These are phyloP conservation scores for Tilletia indica DNA, from an alignment of 1,284 basidiomycete species.

Conservation along the genomic window DNA sequence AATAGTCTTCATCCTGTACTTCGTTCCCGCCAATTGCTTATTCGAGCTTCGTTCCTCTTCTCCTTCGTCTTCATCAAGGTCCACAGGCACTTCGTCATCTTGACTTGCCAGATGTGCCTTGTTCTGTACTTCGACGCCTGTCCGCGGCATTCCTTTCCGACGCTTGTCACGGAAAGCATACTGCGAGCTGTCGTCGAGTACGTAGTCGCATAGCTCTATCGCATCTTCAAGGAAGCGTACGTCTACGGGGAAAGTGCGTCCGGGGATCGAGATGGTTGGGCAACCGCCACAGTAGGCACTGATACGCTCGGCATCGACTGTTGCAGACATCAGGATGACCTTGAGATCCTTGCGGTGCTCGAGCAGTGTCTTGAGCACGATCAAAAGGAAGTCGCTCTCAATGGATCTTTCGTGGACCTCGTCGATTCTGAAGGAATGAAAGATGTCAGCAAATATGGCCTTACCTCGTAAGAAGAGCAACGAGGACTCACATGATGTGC, in stretches of 20 bases:
- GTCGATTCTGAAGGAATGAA: slow-evolving; percentile 76
- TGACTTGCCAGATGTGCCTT: slow-evolving; percentile 27
- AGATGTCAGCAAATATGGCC: background rate
- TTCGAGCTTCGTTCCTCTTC: slow-evolving; percentile 29
- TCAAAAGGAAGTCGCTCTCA: slow-evolving; percentile 94
- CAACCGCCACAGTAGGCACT: slow-evolving; percentile 89
- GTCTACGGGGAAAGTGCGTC: slow-evolving; percentile 94
- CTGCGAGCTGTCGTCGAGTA: slow-evolving; percentile 71
- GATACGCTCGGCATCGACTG: slow-evolving; percentile 86
- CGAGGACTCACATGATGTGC: slow-evolving; percentile 9
- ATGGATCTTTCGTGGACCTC: slow-evolving; percentile 92
- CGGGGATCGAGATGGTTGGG: slow-evolving; percentile 75
- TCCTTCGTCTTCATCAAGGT: slow-evolving; percentile 67
- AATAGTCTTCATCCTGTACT: slow-evolving; percentile 72
- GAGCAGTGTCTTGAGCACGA: slow-evolving; percentile 87
- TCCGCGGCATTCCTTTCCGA: slow-evolving; percentile 56
- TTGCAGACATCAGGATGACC: slow-evolving; percentile 96
- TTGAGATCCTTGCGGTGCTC: slow-evolving; percentile 77
- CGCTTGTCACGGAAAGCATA: slow-evolving; percentile 65
- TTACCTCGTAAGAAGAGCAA: background rate
- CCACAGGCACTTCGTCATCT: slow-evolving; percentile 72
- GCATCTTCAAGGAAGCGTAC: slow-evolving; percentile 88
- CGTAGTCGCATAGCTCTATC: slow-evolving; percentile 81
- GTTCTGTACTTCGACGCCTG: slow-evolving; percentile 57
- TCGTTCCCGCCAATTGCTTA: slow-evolving; percentile 33